Evolutionary conservation across 2,329 filamentous ascomycete species (phyloP).

Genomic region (Nothomitra cinnamomea): DNA sequence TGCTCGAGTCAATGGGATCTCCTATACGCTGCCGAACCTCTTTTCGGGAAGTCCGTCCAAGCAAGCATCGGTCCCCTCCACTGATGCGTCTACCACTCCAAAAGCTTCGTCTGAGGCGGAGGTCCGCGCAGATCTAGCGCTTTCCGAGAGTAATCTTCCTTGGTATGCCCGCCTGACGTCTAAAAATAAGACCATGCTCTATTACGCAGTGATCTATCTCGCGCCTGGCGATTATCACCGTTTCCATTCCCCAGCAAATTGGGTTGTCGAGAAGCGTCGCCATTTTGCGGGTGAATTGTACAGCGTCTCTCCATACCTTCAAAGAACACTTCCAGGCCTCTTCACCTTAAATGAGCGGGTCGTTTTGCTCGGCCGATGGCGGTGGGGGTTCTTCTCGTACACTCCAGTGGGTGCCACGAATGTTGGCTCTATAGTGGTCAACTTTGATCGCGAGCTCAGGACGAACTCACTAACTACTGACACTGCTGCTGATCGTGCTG

Average conservation of each 20-base stretch:
- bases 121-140: slow-evolving; percentile 68
- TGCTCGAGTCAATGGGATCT: slow-evolving; percentile 83
- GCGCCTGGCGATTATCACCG: slow-evolving; percentile 96
- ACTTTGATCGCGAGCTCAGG: slow-evolving; percentile 87
- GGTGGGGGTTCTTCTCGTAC: slow-evolving; percentile 93
- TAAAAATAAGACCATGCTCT: slow-evolving; percentile 53
- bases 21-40: slow-evolving; percentile 78
- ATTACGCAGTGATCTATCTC: slow-evolving; percentile 90
- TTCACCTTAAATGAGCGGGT: slow-evolving; percentile 96
- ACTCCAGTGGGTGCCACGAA: slow-evolving; percentile 94
- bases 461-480: slow-evolving; percentile 88
- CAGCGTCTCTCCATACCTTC: slow-evolving; percentile 86
- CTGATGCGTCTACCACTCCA: slow-evolving; percentile 56
- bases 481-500: slow-evolving; percentile 74
- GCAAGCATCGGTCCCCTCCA: slow-evolving; percentile 32
- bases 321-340: slow-evolving; percentile 77
- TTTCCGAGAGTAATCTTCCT: slow-evolving; percentile 39
- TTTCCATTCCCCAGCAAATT: slow-evolving; percentile 88
- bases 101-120: slow-evolving; percentile 60
- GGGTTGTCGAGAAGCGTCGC: slow-evolving; percentile 88
- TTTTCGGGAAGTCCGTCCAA: slow-evolving; percentile 49
- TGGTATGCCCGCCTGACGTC: slow-evolving; percentile 53
- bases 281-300: slow-evolving; percentile 96
- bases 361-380: slow-evolving; percentile 83
- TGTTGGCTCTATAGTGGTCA: slow-evolving; percentile 89